Evolutionary conservation across 768 basidiomycete species (phyloP).

Genomic region (Mycena metata): DNA sequence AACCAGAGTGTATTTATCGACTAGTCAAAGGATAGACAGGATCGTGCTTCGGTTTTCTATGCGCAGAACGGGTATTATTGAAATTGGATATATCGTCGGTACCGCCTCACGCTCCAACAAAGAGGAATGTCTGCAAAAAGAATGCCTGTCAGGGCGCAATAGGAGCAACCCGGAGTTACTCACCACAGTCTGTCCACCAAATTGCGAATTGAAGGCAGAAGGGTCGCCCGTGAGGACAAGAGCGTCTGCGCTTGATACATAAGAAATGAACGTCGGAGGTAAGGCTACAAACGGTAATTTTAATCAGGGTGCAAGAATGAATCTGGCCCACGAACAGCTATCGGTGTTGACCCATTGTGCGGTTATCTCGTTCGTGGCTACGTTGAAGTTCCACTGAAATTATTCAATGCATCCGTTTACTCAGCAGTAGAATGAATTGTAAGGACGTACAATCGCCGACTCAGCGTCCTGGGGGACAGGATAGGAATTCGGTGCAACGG

Average conservation of each 20-base stretch:
- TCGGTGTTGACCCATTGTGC: slow-evolving; percentile 9
- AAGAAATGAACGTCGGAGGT: neutral
- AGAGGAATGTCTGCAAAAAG: no score
- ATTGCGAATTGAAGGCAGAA: neutral
- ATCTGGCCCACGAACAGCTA: neutral
- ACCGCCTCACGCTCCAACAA: no score
- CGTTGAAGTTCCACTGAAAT: slow-evolving; percentile 8
- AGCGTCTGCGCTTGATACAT: neutral
- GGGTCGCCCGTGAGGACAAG: neutral
- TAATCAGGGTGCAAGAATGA: neutral
- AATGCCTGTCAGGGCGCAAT: no score
- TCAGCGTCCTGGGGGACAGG: neutral
- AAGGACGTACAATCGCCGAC: slow-evolving; percentile 2
- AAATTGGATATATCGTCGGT: no score
- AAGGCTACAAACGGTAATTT: neutral
- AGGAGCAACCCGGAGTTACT: no score
- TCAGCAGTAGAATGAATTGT: no score
- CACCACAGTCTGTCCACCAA: no score
- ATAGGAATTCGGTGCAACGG: neutral
- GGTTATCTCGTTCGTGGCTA: neutral
- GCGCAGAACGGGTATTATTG: no score
- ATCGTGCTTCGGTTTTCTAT: no score
- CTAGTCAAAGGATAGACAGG: no score
- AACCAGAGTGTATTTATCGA: no score
- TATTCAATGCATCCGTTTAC: neutral